Percentiles rank a stretch among this genome's conserved stretches.
phyloP scores from a whole-genome alignment of 352 stramenopile species.

The Phytophthora foliorum region DNA sequence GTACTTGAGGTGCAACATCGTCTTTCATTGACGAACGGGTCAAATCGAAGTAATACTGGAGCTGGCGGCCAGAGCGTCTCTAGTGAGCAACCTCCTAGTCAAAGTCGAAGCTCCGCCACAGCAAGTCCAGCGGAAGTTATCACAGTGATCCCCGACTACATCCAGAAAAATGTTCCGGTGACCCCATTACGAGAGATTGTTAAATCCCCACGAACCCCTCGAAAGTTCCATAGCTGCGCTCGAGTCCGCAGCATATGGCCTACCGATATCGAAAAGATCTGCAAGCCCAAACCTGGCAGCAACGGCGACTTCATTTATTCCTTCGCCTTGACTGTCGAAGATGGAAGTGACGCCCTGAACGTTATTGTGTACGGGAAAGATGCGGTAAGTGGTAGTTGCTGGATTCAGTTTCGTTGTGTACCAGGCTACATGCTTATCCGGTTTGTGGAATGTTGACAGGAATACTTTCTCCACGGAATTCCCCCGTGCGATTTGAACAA shows the following conservation, averaged over 20 bases:
- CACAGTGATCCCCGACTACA: slow-evolving; percentile 58
- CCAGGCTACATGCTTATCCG: neutral
- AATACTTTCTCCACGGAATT: slow-evolving; percentile 77
- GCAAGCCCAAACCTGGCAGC: slow-evolving; percentile 44
- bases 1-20: slow-evolving; percentile 58
- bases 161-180: slow-evolving; percentile 57
- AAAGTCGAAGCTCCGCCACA: neutral
- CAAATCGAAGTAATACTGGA: neutral
- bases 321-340: slow-evolving; percentile 69
- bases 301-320: slow-evolving; percentile 66
- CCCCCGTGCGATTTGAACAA: slow-evolving; percentile 69
- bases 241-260: slow-evolving; percentile 61
- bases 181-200: slow-evolving; percentile 51
- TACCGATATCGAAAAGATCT: slow-evolving; percentile 54
- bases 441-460: slow-evolving; percentile 39
- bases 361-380: slow-evolving; percentile 78
- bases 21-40: slow-evolving; percentile 12
- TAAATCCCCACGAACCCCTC: slow-evolving; percentile 41
- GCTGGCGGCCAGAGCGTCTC: neutral
- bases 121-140: slow-evolving; percentile 11
- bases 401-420: neutral
- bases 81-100: neutral
- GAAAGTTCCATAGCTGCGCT: slow-evolving; percentile 76
- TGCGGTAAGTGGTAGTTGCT: slow-evolving; percentile 58
- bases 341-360: slow-evolving; percentile 59